phyloP scores from a whole-genome alignment of 257 asterid species.

The Datura wrightii region DNA sequence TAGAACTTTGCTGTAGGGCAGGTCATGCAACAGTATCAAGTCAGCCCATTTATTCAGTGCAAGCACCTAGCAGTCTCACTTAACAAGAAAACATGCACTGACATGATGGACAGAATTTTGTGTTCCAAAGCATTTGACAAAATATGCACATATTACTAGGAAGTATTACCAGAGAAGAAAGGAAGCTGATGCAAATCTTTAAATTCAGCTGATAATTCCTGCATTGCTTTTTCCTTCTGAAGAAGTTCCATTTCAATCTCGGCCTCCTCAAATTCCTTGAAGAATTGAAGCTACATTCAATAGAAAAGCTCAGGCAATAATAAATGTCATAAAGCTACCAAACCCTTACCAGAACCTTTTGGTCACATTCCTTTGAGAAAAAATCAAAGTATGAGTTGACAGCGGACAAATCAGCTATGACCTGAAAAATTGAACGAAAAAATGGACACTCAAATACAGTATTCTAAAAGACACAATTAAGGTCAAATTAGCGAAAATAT shows the following conservation, averaged over 20 bases:
- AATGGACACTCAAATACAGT: not conserved
- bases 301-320: conserved; percentile 9
- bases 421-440: conserved; percentile 38
- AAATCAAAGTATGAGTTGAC: conserved; percentile 45
- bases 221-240: conserved; percentile 58
- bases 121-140: conserved; percentile 1
- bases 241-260: conserved; percentile 93
- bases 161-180: conserved; percentile 60
- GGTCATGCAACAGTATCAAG: conserved; percentile 1
- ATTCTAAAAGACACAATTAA: conserved; percentile 1
- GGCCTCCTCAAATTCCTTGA: conserved; percentile 93
- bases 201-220: conserved; percentile 55
- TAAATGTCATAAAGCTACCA: not conserved
- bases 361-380: conserved; percentile 41
- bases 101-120: not conserved
- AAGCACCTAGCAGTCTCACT: not conserved
- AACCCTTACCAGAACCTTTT: conserved; percentile 41
- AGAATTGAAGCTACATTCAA: conserved; percentile 35
- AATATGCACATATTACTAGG: not conserved
- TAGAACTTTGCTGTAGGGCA: not conserved
- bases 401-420: conserved; percentile 44
- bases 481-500: conserved; percentile 7
- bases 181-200: conserved; percentile 67
- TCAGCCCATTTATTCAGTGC: not conserved
- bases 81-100: conserved; percentile 16